Evolutionary conservation across 345 rosid genomes (phyloP).

Genomic region (Atalantia buxifolia): DNA sequence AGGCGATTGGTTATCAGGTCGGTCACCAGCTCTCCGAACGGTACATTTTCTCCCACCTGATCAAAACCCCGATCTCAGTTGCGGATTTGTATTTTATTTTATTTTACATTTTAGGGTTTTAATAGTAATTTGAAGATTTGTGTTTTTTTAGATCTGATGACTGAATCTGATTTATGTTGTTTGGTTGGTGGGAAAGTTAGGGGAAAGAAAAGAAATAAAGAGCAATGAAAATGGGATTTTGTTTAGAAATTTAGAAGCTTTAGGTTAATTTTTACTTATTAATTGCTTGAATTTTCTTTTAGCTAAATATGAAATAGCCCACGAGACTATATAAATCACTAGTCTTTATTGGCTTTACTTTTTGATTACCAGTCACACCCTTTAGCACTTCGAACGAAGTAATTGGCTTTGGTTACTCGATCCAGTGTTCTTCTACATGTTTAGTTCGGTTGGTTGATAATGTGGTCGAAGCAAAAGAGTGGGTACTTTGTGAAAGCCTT

Average conservation of each 20-base stretch:
- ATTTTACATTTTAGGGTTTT: background rate
- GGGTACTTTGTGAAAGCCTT: background rate
- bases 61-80: background rate
- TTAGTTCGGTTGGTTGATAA: background rate
- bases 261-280: too few relatives aligned
- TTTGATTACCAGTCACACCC: background rate
- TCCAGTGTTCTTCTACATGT: background rate
- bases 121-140: background rate
- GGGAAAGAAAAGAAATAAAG: background rate
- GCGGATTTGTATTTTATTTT: background rate
- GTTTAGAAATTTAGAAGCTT: background rate
- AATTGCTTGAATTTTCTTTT: background rate
- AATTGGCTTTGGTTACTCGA: background rate
- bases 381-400: background rate
- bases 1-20: conserved; percentile 97
- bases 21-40: conserved; percentile 99
- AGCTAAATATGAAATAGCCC: background rate
- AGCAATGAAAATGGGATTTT: background rate
- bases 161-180: background rate
- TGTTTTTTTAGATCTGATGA: background rate
- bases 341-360: background rate
- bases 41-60: conserved; percentile 31
- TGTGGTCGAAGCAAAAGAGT: background rate
- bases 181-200: conserved; percentile 15
- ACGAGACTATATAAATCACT: background rate